Evolutionary conservation across 805 yeast genomes (phyloP).

Genomic region (Wickerhamomyces kurtzmanii): DNA sequence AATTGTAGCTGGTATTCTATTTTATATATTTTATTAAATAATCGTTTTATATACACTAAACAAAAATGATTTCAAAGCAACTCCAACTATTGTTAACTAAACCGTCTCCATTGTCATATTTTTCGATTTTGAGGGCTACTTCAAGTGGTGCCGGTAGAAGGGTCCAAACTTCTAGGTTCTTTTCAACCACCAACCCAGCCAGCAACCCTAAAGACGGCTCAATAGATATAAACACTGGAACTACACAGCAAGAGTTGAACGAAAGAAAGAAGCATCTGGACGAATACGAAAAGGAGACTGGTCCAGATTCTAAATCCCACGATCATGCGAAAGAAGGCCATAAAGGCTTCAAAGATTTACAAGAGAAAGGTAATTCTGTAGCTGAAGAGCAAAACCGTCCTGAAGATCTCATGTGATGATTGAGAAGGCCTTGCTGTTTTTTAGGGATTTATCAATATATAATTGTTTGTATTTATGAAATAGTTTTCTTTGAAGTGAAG

Average conservation of each 20-base stretch:
- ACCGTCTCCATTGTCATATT: too few relatives aligned
- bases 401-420: conserved; percentile 14
- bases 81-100: too few relatives aligned
- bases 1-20: too few relatives aligned
- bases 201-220: too few relatives aligned
- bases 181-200: too few relatives aligned
- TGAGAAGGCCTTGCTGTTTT: background rate
- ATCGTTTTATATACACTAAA: too few relatives aligned
- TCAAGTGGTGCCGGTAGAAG: too few relatives aligned
- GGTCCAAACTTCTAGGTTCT: too few relatives aligned
- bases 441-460: background rate
- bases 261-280: conserved; percentile 4
- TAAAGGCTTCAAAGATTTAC: conserved; percentile 9
- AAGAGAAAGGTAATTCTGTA: conserved; percentile 12
- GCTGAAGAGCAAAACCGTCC: conserved; percentile 16
- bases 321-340: conserved; percentile 3
- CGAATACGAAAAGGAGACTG: conserved; percentile 3
- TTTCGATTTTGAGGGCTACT: too few relatives aligned
- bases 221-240: too few relatives aligned
- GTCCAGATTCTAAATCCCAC: conserved; percentile 1
- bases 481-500: background rate
- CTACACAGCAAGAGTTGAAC: conserved; percentile 5
- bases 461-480: background rate
- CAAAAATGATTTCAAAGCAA: too few relatives aligned
- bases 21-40: too few relatives aligned